Evolutionary conservation across 163 green algal genomes (phyloP), one percentile per base, ranked within the genome.

Genomic region (Volvox carteri): DNA sequence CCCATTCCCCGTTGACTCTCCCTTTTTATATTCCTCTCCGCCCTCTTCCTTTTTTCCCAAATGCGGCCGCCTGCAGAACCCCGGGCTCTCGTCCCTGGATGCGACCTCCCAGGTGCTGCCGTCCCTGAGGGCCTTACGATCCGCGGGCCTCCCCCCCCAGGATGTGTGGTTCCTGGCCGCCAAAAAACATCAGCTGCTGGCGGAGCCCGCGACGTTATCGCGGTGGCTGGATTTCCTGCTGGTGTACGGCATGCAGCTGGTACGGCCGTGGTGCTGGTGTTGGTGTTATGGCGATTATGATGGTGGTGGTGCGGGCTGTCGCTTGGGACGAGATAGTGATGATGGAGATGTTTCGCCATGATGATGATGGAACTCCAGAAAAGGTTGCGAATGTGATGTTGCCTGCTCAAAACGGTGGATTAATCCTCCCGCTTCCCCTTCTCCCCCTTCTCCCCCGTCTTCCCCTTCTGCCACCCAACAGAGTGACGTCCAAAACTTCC

Each of bases 141-240:
- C 79, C 28, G 79, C 60, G 1, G 62, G 79, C 42, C 33, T 86
- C 5, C 18, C 16, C 60, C 2, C 79, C 8, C 79, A 68, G 60
- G 92, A 94, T 68, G 62, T 87, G 18, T 94, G 90, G 90, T 94
- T 93, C 48, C 50, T 92, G 21, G 25, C 90, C 8, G 84, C 74
- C 62, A 91, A 87, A 74, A 60, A 60, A 5, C 76, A 72, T 33
- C 62, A 75, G 48, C 89, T 94, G 30, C 62, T 94, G 46, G 37
- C 18, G 2, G 28, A 91, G 2, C 87, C 90, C 14, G 72, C 86
- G 3, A 33, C 39, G 28, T 80, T 94, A 56, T 87, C 86, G 58
- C 77, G 88, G 19, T 93, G 88, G 79, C 72, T 93, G 33, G 90
- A 93, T 58, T 93, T 93, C 60, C 54, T 93, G 14, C 50, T 68